phyloP scores from a whole-genome alignment of 1,284 basidiomycete species.

The Marasmius fiardii region DNA sequence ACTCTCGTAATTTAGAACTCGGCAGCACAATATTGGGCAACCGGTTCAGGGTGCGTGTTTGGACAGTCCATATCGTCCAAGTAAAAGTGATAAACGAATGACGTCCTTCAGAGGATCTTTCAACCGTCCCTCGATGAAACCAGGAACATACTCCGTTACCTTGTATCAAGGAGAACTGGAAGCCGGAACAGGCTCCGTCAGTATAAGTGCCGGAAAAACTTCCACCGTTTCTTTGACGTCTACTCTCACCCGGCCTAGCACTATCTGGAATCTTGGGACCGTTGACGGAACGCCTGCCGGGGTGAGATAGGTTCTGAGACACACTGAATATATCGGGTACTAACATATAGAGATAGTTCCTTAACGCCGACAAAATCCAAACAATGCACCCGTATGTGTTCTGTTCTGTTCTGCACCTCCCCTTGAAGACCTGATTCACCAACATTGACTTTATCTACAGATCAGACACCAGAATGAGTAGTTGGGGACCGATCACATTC shows the following conservation, averaged over 20 bases:
- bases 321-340: not conserved
- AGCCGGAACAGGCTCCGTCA: conserved; percentile 37
- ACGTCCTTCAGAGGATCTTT: conserved; percentile 38
- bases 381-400: conserved; percentile 42
- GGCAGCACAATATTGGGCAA: conserved; percentile 43
- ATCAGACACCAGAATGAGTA: conserved; percentile 41
- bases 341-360: conserved; percentile 24
- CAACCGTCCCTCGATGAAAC: conserved; percentile 43
- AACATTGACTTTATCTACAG: conserved; percentile 17
- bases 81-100: too few species aligned
- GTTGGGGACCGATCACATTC: conserved; percentile 41
- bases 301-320: conserved; percentile 18
- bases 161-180: conserved; percentile 43
- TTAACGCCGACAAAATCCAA: conserved; percentile 47
- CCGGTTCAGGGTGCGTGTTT: conserved; percentile 30
- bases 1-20: conserved; percentile 38
- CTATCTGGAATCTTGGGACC: conserved; percentile 45
- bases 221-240: conserved; percentile 30
- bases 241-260: conserved; percentile 28
- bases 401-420: not conserved
- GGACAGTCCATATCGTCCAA: not conserved
- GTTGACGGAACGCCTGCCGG: conserved; percentile 43
- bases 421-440: too few species aligned
- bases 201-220: conserved; percentile 37
- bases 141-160: conserved; percentile 33